phyloP scores from a whole-genome alignment of 23 red algal genomes.

The Agarophyton chilense region DNA sequence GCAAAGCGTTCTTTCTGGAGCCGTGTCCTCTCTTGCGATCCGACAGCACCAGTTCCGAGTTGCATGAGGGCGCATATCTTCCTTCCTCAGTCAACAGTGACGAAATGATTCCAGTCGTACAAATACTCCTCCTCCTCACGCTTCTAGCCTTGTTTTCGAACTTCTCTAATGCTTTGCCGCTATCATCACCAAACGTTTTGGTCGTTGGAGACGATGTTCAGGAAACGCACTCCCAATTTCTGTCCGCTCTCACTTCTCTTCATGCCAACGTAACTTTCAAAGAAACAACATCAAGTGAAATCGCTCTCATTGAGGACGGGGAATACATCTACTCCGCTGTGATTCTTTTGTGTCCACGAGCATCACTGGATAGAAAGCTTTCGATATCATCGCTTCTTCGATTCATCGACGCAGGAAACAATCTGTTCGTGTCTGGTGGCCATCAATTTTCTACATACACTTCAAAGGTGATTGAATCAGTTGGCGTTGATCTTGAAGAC shows the following conservation, averaged over 20 bases:
- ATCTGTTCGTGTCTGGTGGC: conserved; percentile 53
- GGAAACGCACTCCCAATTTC: conserved; percentile 47
- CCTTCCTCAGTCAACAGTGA: neutral
- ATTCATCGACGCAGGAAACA: conserved; percentile 73
- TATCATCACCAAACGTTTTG: neutral
- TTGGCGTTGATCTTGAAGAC: conserved; percentile 78
- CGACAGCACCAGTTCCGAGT: neutral
- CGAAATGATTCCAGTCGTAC: neutral
- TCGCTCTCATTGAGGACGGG: conserved; percentile 40
- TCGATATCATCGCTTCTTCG: conserved; percentile 15
- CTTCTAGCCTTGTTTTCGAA: neutral
- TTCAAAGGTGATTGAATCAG: conserved; percentile 38
- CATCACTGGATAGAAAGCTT: conserved; percentile 36
- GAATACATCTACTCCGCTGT: conserved; percentile 50
- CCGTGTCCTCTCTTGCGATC: neutral
- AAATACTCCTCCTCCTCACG: neutral
- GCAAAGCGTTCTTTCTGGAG: neutral
- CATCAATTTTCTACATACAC: conserved; percentile 37
- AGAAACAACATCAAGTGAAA: neutral
- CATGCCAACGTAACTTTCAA: conserved; percentile 19
- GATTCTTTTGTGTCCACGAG: conserved; percentile 67
- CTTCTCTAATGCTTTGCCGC: neutral
- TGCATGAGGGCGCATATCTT: neutral
- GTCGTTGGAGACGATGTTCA: conserved; percentile 34
- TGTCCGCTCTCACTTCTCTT: conserved; percentile 7